phyloP scores from a whole-genome alignment of 1,284 basidiomycete species.

The Phlebopus sp. region DNA sequence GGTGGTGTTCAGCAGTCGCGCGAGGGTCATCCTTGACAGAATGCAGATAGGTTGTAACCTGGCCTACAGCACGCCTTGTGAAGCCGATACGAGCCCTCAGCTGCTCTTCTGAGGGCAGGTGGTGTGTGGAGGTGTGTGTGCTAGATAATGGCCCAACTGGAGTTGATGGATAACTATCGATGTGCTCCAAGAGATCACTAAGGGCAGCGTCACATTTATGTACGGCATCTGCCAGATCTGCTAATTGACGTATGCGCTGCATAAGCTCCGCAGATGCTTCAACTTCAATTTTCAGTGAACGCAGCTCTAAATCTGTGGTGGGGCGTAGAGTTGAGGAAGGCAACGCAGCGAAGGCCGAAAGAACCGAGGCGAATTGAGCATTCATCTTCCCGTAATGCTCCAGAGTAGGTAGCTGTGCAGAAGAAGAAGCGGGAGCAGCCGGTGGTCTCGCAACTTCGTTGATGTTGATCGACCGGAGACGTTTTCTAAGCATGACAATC shows the following conservation, averaged over 20 bases:
- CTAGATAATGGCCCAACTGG: slow-evolving; percentile 54
- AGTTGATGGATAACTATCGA: slow-evolving; percentile 68
- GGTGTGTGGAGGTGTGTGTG: slow-evolving; percentile 40
- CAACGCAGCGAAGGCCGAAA: slow-evolving; percentile 45
- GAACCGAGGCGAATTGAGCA: slow-evolving; percentile 44
- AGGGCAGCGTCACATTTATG: slow-evolving; percentile 66
- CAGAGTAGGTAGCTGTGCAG: slow-evolving; percentile 49
- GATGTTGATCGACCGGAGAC: slow-evolving; percentile 60
- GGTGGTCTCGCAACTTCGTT: slow-evolving; percentile 50
- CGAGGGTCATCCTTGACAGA: slow-evolving; percentile 54
- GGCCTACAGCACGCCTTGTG: slow-evolving; percentile 49
- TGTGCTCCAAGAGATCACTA: slow-evolving; percentile 78
- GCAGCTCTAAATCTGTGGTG: slow-evolving; percentile 52
- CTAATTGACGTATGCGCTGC: slow-evolving; percentile 50
- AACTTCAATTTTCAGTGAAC: slow-evolving; percentile 58
- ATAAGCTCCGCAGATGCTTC: slow-evolving; percentile 49
- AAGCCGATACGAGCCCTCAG: slow-evolving; percentile 59
- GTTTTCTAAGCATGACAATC: slow-evolving; percentile 49
- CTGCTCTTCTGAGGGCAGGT: slow-evolving; percentile 59
- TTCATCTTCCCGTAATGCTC: slow-evolving; percentile 45
- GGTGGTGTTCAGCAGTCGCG: slow-evolving; percentile 53
- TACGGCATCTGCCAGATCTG: slow-evolving; percentile 46
- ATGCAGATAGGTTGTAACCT: slow-evolving; percentile 42
- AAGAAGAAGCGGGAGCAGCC: slow-evolving; percentile 35
- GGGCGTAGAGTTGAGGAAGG: slow-evolving; percentile 42